Conservation (phyloP, 495 filamentous ascomycete species). For the Annulohypoxylon bovei region DNA sequence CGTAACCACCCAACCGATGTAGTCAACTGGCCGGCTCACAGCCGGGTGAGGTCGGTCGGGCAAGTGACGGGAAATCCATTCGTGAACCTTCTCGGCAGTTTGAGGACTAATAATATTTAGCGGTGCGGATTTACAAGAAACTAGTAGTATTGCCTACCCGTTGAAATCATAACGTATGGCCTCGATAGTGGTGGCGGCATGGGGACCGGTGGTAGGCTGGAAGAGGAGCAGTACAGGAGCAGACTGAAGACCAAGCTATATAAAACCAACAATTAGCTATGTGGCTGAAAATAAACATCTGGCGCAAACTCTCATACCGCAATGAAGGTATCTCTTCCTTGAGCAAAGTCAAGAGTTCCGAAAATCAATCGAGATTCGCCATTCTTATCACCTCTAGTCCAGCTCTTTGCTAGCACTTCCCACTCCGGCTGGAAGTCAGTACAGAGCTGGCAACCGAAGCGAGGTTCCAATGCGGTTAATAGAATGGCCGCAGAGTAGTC, state of each 20-base stretch:
- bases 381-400: slow-evolving; percentile 80
- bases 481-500: slow-evolving; percentile 86
- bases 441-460: slow-evolving; percentile 88
- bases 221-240: slow-evolving; percentile 91
- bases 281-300: neutral
- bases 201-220: slow-evolving; percentile 85
- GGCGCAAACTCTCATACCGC: slow-evolving; percentile 67
- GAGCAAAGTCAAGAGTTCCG: slow-evolving; percentile 86
- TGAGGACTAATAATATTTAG: slow-evolving; percentile 64
- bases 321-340: slow-evolving; percentile 88
- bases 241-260: slow-evolving; percentile 90
- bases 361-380: slow-evolving; percentile 79
- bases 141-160: slow-evolving; percentile 65
- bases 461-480: slow-evolving; percentile 84
- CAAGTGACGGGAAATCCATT: slow-evolving; percentile 82
- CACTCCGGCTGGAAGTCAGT: slow-evolving; percentile 94
- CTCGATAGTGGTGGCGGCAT: slow-evolving; percentile 72
- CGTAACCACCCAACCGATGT: slow-evolving; percentile 73
- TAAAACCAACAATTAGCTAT: slow-evolving; percentile 18
- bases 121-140: slow-evolving; percentile 1
- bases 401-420: slow-evolving; percentile 87
- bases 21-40: slow-evolving; percentile 88
- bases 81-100: slow-evolving; percentile 78
- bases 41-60: slow-evolving; percentile 76
- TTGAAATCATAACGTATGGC: slow-evolving; percentile 89